phyloP scores from a whole-genome alignment of 768 basidiomycete species.

The Porphyrellus cyaneotinctus region DNA sequence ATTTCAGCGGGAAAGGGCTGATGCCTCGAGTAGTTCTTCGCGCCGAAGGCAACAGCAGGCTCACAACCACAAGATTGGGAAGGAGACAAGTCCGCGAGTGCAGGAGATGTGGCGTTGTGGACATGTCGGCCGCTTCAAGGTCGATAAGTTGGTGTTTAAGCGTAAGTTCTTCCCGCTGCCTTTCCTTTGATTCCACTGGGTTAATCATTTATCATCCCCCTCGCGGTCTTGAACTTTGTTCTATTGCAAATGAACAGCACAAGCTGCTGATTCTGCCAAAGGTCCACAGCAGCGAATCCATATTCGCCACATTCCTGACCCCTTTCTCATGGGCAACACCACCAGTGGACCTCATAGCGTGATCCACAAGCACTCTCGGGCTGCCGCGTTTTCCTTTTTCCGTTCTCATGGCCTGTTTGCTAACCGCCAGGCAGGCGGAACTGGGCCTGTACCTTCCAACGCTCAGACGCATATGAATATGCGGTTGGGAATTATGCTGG shows the following conservation, averaged over 20 bases:
- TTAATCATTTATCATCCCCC: background rate
- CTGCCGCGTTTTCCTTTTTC: conserved; percentile 74
- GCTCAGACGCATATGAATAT: conserved; percentile 25
- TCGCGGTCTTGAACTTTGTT: background rate
- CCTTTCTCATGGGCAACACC: conserved; percentile 38
- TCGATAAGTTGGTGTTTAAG: conserved; percentile 42
- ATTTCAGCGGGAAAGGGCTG: conserved; percentile 52
- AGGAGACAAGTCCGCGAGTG: conserved; percentile 21
- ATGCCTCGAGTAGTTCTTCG: conserved; percentile 25
- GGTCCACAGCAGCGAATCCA: conserved; percentile 66
- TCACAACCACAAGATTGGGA: conserved; percentile 14
- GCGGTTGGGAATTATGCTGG: conserved; percentile 52
- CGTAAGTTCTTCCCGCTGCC: conserved; percentile 26
- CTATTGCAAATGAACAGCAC: conserved; percentile 24
- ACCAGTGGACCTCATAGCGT: conserved; percentile 58
- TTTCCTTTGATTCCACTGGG: conserved; percentile 17
- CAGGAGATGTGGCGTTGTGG: conserved; percentile 69
- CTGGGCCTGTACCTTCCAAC: conserved; percentile 8
- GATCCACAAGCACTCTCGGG: conserved; percentile 80
- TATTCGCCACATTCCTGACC: conserved; percentile 52
- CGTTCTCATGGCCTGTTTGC: conserved; percentile 46
- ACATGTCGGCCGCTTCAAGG: conserved; percentile 60
- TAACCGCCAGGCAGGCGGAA: conserved; percentile 11
- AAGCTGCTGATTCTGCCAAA: conserved; percentile 47
- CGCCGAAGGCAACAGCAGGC: conserved; percentile 22